A percentile compares a stretch with the other conserved stretches of the same genome.
Conservation (phyloP, 371 early-diverging fungal genomes). For the Phascolomyces articulosus region DNA sequence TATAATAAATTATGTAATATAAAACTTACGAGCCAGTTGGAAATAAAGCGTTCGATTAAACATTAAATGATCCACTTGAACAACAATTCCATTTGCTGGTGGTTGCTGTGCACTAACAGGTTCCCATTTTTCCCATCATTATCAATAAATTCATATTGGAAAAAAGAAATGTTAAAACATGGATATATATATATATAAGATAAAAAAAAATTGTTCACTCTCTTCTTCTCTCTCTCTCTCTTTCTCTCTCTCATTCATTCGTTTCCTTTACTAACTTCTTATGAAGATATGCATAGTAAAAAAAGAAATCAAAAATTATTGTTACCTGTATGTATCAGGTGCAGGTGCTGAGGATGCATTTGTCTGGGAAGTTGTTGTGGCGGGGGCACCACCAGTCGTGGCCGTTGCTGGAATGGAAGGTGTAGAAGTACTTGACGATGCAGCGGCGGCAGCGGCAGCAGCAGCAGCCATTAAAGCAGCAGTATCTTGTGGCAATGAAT, state of each 20-base stretch:
- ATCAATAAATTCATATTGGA: no score
- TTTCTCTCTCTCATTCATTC: no score
- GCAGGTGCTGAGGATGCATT: not conserved
- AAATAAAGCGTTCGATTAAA: conserved; percentile 48
- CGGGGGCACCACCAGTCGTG: not conserved
- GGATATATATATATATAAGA: not conserved
- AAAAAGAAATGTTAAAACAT: no score
- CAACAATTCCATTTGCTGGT: conserved; percentile 35
- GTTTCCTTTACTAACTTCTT: no score
- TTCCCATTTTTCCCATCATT: no score
- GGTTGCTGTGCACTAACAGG: not conserved
- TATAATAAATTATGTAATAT: no score
- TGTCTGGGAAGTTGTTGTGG: conserved; percentile 6
- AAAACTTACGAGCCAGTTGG: conserved; percentile 46
- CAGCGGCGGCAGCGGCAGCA: conserved; percentile 24
- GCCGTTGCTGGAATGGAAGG: not conserved
- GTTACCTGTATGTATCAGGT: not conserved
- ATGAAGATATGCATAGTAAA: no score
- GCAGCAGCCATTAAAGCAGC: conserved; percentile 25
- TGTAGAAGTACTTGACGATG: not conserved
- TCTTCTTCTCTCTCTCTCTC: no score
- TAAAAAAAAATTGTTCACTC: conserved; percentile 1
- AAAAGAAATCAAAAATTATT: not conserved
- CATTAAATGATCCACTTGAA: conserved; percentile 49
- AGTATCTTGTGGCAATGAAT: conserved; percentile 8